phyloP scores from a whole-genome alignment of 305 asterid genomes.

The Rubia tinctorum region DNA sequence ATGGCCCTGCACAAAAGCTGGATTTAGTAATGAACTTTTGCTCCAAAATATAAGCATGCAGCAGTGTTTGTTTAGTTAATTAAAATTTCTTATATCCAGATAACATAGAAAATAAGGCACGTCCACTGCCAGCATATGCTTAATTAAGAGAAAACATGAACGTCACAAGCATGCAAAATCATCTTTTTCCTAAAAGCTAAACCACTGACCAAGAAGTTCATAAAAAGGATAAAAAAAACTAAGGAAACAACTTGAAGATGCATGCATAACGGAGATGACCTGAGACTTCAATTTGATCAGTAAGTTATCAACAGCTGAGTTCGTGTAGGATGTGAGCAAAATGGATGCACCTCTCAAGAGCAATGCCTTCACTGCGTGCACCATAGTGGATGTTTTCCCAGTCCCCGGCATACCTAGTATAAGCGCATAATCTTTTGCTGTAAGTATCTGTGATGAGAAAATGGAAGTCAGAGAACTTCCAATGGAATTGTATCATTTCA shows the following conservation, averaged over 20 bases:
- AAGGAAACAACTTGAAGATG: slow-evolving; percentile 12
- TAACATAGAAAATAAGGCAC: neutral
- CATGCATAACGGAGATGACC: slow-evolving; percentile 45
- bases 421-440: slow-evolving; percentile 86
- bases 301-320: slow-evolving; percentile 93
- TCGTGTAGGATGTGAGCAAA: slow-evolving; percentile 27
- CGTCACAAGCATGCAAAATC: neutral
- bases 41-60: neutral
- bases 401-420: slow-evolving; percentile 99
- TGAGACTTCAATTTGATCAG: slow-evolving; percentile 86
- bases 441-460: slow-evolving; percentile 63
- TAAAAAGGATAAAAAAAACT: neutral
- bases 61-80: neutral
- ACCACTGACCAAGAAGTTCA: neutral
- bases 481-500: slow-evolving; percentile 1
- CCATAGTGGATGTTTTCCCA: slow-evolving; percentile 97
- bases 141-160: neutral
- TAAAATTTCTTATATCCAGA: neutral
- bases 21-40: neutral
- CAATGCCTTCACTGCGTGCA: slow-evolving; percentile 94
- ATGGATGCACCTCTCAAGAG: slow-evolving; percentile 38
- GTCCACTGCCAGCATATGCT: neutral
- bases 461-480: slow-evolving; percentile 2
- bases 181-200: slow-evolving; percentile 1
- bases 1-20: neutral